Conservation (phyloP, 495 filamentous ascomycete genomes). For the Hypomontagnella monticulosa region DNA sequence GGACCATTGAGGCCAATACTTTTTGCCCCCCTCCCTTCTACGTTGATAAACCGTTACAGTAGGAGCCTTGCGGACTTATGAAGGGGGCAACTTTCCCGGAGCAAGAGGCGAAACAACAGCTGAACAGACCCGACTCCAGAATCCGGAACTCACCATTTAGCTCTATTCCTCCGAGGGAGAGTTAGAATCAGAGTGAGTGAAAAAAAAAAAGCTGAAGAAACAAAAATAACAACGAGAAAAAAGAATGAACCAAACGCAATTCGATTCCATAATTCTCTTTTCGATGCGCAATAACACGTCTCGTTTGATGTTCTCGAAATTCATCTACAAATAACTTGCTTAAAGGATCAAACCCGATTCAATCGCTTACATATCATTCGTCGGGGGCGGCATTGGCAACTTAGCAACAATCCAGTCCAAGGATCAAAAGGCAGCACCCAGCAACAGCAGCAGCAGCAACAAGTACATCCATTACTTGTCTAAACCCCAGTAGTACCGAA, state of each 20-base stretch:
- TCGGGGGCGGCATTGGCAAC: slow-evolving; percentile 3
- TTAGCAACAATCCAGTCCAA: neutral
- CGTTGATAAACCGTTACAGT: slow-evolving; percentile 25
- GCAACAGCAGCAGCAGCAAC: too few species aligned
- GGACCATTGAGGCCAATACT: slow-evolving; percentile 18
- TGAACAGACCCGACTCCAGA: slow-evolving; percentile 27
- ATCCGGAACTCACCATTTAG: slow-evolving; percentile 25
- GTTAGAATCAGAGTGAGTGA: neutral
- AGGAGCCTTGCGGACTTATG: slow-evolving; percentile 37
- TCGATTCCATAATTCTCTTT: slow-evolving; percentile 22
- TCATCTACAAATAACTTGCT: neutral
- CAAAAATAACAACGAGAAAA: neutral
- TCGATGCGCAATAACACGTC: slow-evolving; percentile 10
- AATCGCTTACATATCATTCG: slow-evolving; percentile 27
- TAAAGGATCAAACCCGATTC: slow-evolving; percentile 15
- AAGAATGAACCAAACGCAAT: slow-evolving; percentile 10
- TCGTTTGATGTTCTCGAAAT: slow-evolving; percentile 18
- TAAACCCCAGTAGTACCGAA: slow-evolving; percentile 18
- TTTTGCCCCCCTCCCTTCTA: slow-evolving; percentile 15
- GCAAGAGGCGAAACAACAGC: slow-evolving; percentile 35
- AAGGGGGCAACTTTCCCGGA: slow-evolving; percentile 40
- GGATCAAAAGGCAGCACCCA: too few species aligned
- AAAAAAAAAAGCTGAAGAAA: neutral
- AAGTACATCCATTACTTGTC: too few species aligned
- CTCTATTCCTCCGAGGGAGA: neutral